A percentile compares a stretch with the other conserved stretches of the same genome.
These are phyloP conservation scores for Aspergillus funiculosus DNA, from an alignment of 495 filamentous ascomycete genomes.

Conservation along the genomic window DNA sequence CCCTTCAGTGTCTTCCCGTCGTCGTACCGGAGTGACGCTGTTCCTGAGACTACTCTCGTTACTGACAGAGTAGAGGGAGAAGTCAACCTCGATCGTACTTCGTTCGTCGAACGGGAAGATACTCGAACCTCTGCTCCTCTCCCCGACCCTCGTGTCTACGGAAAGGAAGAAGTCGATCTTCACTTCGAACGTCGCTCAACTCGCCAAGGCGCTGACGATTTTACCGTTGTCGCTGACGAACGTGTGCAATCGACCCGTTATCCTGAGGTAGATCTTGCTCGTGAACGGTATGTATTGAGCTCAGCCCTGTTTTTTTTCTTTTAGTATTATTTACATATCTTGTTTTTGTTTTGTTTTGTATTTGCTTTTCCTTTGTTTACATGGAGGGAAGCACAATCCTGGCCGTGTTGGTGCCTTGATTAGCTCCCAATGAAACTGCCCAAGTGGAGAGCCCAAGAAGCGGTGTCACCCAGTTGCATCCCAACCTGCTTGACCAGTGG, in stretches of 20 bases:
- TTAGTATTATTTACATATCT: constrained; percentile 14
- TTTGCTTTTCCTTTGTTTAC: neutral
- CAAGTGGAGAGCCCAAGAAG: constrained; percentile 23
- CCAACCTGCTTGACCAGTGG: constrained; percentile 4
- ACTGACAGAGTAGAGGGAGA: constrained; percentile 75
- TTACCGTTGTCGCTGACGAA: constrained; percentile 29
- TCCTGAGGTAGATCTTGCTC: constrained; percentile 50
- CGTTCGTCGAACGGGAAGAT: constrained; percentile 93
- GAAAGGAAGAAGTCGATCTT: constrained; percentile 77
- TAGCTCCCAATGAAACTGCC: constrained; percentile 9
- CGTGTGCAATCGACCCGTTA: constrained; percentile 20
- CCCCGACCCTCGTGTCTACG: constrained; percentile 60
- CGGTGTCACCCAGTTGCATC: constrained; percentile 21
- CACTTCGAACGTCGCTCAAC: constrained; percentile 48
- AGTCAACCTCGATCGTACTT: constrained; percentile 70
- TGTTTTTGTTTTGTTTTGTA: neutral
- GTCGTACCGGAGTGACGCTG: constrained; percentile 89
- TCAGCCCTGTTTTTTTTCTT: constrained; percentile 11
- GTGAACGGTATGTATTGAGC: constrained; percentile 43
- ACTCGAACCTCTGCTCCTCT: constrained; percentile 61
- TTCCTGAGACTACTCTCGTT: constrained; percentile 69
- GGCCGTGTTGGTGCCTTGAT: too few species aligned
- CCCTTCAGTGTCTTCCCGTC: constrained; percentile 99
- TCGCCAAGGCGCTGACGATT: constrained; percentile 34
- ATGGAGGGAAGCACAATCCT: too few species aligned